phyloP scores from a whole-genome alignment of 148 eudicot species.

The Euryodendron excelsum region DNA sequence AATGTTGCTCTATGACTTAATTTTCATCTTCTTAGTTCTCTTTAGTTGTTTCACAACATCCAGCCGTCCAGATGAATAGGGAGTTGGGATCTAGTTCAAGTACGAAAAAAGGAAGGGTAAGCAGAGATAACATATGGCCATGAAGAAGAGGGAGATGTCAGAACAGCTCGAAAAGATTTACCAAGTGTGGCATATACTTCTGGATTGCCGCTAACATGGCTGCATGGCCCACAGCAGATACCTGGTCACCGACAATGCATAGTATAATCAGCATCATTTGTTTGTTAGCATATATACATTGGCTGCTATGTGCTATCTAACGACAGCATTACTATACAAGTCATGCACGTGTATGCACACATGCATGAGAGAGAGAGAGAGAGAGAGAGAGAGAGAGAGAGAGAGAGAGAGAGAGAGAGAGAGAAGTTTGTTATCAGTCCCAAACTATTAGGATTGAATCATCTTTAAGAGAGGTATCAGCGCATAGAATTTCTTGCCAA shows the following conservation, averaged over 20 bases:
- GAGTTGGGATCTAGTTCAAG: constrained; percentile 43
- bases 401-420: too few species aligned
- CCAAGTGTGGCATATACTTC: constrained; percentile 45
- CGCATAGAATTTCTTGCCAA: too few species aligned
- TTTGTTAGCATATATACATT: background rate
- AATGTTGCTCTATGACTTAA: constrained; percentile 16
- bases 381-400: too few species aligned
- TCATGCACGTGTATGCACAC: too few species aligned
- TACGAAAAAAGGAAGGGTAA: background rate
- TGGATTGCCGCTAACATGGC: constrained; percentile 50
- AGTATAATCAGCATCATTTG: background rate
- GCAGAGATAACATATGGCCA: background rate
- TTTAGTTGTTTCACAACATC: constrained; percentile 42
- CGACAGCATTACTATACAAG: too few species aligned
- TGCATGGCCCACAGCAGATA: constrained; percentile 55
- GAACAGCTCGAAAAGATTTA: background rate
- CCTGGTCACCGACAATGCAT: constrained; percentile 20
- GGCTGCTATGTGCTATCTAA: too few species aligned
- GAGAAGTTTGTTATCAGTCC: too few species aligned
- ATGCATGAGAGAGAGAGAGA: too few species aligned
- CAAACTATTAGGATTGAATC: too few species aligned
- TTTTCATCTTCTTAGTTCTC: constrained; percentile 47
- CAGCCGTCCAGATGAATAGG: constrained; percentile 38
- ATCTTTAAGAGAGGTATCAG: too few species aligned
- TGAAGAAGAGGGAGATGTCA: background rate